Evolutionary conservation across 495 filamentous ascomycete genomes (phyloP), one percentile per base, ranked within the genome.

Genomic region (Tuber melanosporum): DNA sequence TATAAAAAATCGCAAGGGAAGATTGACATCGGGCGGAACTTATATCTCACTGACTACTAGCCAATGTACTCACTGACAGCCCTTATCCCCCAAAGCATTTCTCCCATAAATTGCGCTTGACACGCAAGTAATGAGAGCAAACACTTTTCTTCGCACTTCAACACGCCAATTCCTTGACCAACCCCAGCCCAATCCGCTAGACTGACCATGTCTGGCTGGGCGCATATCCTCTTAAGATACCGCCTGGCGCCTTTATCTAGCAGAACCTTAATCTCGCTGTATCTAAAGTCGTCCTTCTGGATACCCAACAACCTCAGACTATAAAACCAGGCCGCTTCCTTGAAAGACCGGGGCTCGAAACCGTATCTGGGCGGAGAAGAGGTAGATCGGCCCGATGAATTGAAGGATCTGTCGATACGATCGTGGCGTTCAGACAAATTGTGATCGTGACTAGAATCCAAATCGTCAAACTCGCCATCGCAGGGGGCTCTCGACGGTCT

Each of bases 11-110:
- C 47, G 77, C 72, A 77, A 74, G 43, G 74, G 66, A 72, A 62
- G 44, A 57, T 62, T 70, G 57, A 36, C 26, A 32, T 66, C 32
- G 26, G 26, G 57, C 1, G 3, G 73, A 70, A 41, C 42, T 39
- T 70, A 71, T 26, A 70, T 46, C 42, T 14, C 32, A 70, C 36
- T n/a, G 70, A 47, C 72, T 45, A 76, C 79, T 80, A 80, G 75
- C 78, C 78, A 80, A 80, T 80, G 73, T 80, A 80, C 71, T 80
- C 78, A 73, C 78, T 80, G 39, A 80, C 77, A 72, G 78, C 78
- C 74, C 78, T 80, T 73, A 80, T 72, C 46, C 78, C 78, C 78
- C 78, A 80, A 47, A 80, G 74, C 15, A 80, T 78, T 52, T 80
- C 78, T 62, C 78, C 78, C 78, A 80, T 80, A 70, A 80, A 80